phyloP scores from a whole-genome alignment of 352 stramenopile genomes.

The Pilasporangium apinafurcum region DNA sequence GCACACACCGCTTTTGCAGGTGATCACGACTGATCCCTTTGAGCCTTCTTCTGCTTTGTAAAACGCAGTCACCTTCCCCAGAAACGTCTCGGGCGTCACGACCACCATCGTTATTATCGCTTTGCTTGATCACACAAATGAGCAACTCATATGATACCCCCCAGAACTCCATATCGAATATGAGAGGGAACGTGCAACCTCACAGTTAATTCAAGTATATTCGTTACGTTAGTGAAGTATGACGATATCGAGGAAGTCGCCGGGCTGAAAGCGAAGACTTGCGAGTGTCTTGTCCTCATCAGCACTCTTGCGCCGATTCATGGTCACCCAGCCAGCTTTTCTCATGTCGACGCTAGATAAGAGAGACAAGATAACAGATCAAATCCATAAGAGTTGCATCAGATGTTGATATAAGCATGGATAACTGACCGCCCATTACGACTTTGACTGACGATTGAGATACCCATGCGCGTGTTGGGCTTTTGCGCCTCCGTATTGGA shows the following conservation, averaged over 20 bases:
- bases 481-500: conserved; percentile 48
- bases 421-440: conserved; percentile 32
- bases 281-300: conserved; percentile 69
- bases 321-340: conserved; percentile 60
- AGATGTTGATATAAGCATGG: neutral
- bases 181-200: too few species aligned
- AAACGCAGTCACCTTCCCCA: conserved; percentile 49
- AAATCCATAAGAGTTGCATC: conserved; percentile 1
- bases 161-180: conserved; percentile 13
- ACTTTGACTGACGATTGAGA: conserved; percentile 53
- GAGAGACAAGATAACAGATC: neutral
- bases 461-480: conserved; percentile 43
- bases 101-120: conserved; percentile 54
- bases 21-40: conserved; percentile 52
- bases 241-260: conserved; percentile 60
- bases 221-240: conserved; percentile 25
- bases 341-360: conserved; percentile 34
- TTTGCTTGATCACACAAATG: too few species aligned
- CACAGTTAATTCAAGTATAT: too few species aligned
- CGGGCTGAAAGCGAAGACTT: conserved; percentile 51
- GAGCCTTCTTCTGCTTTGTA: conserved; percentile 27
- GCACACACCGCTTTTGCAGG: conserved; percentile 61
- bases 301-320: conserved; percentile 28
- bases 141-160: conserved; percentile 3
- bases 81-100: conserved; percentile 56